phyloP scores from a whole-genome alignment of 1,284 basidiomycete genomes.

The Pseudozyma sp. region DNA sequence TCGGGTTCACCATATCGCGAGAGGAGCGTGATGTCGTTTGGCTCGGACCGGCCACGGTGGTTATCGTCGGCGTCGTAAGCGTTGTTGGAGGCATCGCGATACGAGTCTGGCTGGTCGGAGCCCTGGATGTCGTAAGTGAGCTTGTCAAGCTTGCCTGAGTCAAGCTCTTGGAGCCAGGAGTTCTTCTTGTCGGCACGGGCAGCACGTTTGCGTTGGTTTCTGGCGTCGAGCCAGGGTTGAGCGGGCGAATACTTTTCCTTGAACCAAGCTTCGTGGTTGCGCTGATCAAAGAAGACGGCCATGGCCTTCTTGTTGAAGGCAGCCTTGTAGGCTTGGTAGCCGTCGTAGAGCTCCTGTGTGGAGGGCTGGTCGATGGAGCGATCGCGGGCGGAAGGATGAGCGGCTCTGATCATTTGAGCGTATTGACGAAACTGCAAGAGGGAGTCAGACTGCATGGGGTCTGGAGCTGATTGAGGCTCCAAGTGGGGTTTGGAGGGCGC shows the following conservation, averaged over 20 bases:
- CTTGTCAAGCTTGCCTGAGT: slow-evolving; percentile 54
- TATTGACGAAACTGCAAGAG: slow-evolving; percentile 51
- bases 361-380: slow-evolving; percentile 42
- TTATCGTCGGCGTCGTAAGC: slow-evolving; percentile 22
- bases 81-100: slow-evolving; percentile 7
- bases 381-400: slow-evolving; percentile 48
- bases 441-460: slow-evolving; percentile 52
- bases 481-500: slow-evolving; percentile 8
- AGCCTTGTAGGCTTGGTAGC: slow-evolving; percentile 58
- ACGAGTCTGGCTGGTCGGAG: slow-evolving; percentile 5
- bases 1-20: slow-evolving; percentile 48
- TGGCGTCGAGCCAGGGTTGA: slow-evolving; percentile 33
- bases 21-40: slow-evolving; percentile 30
- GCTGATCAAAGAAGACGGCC: slow-evolving; percentile 54
- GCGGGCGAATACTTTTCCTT: slow-evolving; percentile 58
- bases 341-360: slow-evolving; percentile 57
- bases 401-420: slow-evolving; percentile 53
- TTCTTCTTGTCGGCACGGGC: slow-evolving; percentile 57
- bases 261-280: slow-evolving; percentile 60
- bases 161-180: slow-evolving; percentile 58
- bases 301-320: slow-evolving; percentile 55
- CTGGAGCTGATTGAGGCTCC: slow-evolving; percentile 17
- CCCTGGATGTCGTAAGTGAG: slow-evolving; percentile 53
- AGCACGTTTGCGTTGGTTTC: slow-evolving; percentile 41
- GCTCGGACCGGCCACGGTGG: slow-evolving; percentile 35